phyloP scores from a whole-genome alignment of 2,329 filamentous ascomycete genomes.

The Scytalidium sp. region DNA sequence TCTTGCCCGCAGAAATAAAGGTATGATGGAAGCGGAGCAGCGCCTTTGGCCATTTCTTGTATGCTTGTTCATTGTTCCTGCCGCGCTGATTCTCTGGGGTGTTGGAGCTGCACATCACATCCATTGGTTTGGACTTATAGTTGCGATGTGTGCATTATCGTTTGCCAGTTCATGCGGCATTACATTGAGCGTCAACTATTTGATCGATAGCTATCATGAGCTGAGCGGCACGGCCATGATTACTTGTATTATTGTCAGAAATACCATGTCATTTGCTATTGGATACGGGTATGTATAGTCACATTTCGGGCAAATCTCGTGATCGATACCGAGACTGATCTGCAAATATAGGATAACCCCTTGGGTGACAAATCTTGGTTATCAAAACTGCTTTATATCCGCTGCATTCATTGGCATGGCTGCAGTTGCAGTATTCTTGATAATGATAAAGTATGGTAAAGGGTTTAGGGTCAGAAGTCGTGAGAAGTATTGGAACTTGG shows the following conservation, averaged over 20 bases:
- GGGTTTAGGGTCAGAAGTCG: neutral
- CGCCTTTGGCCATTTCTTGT: constrained; percentile 22
- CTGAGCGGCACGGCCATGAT: constrained; percentile 43
- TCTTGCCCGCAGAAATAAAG: constrained; percentile 35
- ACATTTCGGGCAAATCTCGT: neutral
- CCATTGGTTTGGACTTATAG: constrained; percentile 39
- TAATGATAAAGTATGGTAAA: constrained; percentile 30
- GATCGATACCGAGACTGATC: neutral
- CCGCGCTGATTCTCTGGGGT: constrained; percentile 43
- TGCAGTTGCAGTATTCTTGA: constrained; percentile 23
- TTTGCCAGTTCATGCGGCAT: constrained; percentile 37
- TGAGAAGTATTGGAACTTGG: neutral
- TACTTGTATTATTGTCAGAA: constrained; percentile 41
- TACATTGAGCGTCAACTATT: constrained; percentile 39
- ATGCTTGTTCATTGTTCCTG: constrained; percentile 35
- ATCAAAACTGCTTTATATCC: constrained; percentile 39
- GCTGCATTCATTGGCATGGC: constrained; percentile 32
- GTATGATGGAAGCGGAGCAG: constrained; percentile 25
- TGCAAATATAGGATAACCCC: constrained; percentile 30
- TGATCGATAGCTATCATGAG: constrained; percentile 43
- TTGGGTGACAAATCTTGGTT: constrained; percentile 34
- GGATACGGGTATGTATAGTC: constrained; percentile 36
- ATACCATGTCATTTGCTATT: constrained; percentile 46
- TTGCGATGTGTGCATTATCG: constrained; percentile 41
- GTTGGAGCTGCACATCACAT: constrained; percentile 42